Evolutionary conservation across 495 filamentous ascomycete genomes (phyloP).

Genomic region (Immersiella caudata): DNA sequence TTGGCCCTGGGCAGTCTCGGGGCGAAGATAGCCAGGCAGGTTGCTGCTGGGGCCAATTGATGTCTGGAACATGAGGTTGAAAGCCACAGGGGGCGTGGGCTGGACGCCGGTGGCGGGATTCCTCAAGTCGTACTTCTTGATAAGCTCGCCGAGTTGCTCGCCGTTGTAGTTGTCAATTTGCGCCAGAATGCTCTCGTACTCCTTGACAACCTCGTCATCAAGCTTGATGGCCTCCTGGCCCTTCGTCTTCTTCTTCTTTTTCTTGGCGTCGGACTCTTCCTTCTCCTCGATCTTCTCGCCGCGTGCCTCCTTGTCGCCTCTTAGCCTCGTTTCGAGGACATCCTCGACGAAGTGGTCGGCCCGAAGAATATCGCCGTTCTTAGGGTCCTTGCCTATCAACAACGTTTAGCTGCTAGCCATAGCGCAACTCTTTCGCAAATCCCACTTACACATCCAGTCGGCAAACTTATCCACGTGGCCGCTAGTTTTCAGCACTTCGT

Average conservation of each 20-base stretch:
- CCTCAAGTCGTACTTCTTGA: slow-evolving; percentile 70
- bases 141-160: slow-evolving; percentile 68
- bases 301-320: slow-evolving; percentile 77
- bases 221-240: slow-evolving; percentile 61
- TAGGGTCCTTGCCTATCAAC: slow-evolving; percentile 73
- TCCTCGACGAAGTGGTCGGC: slow-evolving; percentile 97
- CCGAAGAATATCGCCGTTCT: slow-evolving; percentile 93
- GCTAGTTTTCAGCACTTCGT: slow-evolving; percentile 91
- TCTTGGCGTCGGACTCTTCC: slow-evolving; percentile 50
- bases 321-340: slow-evolving; percentile 79
- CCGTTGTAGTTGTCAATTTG: slow-evolving; percentile 79
- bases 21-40: slow-evolving; percentile 64
- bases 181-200: slow-evolving; percentile 73
- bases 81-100: slow-evolving; percentile 64
- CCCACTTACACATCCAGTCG: slow-evolving; percentile 82
- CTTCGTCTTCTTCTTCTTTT: slow-evolving; percentile 62
- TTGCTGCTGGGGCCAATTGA: slow-evolving; percentile 68
- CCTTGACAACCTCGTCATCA: slow-evolving; percentile 65
- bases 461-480: slow-evolving; percentile 98
- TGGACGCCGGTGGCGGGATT: slow-evolving; percentile 64
- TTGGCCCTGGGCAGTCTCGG: slow-evolving; percentile 77
- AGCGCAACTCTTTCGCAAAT: neutral
- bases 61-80: slow-evolving; percentile 83
- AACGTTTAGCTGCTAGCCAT: neutral
- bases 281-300: slow-evolving; percentile 71